Base-by-base conservation (phyloP, 75 land plant species). In the Pinus taeda region DNA sequence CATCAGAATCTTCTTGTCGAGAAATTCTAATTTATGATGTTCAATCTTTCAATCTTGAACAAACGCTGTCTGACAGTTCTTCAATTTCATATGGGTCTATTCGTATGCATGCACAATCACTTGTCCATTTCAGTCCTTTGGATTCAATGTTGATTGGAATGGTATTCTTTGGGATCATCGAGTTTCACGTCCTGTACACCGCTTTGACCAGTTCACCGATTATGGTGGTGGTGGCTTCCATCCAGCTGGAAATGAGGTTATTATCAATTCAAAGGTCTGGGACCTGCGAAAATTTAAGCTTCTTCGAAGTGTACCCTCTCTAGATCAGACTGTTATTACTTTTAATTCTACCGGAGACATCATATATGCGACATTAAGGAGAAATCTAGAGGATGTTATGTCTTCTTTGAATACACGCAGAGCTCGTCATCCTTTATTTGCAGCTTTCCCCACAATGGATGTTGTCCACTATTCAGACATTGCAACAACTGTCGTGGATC, bases 181-280 rank as follows among this genome's bases (percentile, higher is more conserved):
- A 7, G 71, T 75, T 57, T 75, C 90, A 21, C 77, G 81, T 37
- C 88, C 92, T 74, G 83, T 95, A 13, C 99, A 93, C 80, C 89
- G 91, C 58, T 97, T 97, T 78, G 99, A 97, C 69, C 99, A 95
- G 80, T 97, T 95, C 60, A 91, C 98, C 3, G 99, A 97, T 62
- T 91, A 93, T 84, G 98, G 99, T n/a, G 99, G 99, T 55, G 99
- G 99, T 59, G 99, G 98, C 24, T 97, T 97, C 81, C 99, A 97
- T 84, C 99, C 99, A 72, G 88, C 98, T 45, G 98, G 99, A 53
- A 97, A 97, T 77, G 99, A 97, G 99, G 96, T 97, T 6, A 95
- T 97, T 63, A 88, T 97, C 74, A 97, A 97, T 59, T 95, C 99
- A 17, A 98, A 97, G 71, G 99, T 97, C 21, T 97, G 99, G 99